Conservation (phyloP, 176 grass and related monocot genomes). For the Saccharum officinarum region DNA sequence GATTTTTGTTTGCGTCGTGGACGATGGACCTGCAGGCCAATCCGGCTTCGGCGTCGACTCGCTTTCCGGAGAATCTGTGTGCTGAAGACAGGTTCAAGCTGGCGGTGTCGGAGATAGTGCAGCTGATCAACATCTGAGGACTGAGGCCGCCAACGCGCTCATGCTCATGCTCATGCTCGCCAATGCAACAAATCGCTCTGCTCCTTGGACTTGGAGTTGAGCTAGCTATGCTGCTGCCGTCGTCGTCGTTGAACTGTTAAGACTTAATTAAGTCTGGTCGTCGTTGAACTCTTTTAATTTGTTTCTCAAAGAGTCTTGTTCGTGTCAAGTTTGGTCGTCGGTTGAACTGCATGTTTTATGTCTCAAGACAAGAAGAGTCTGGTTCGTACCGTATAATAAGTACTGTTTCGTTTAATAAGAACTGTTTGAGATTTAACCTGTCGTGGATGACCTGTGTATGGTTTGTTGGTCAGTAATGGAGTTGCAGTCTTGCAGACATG, state of each 20-base stretch:
- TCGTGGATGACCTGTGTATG: no score
- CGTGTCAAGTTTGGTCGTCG: not conserved
- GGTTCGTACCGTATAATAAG: no score
- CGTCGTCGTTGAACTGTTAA: not conserved
- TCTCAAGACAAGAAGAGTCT: no score
- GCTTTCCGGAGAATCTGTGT: not conserved
- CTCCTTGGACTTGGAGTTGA: not conserved
- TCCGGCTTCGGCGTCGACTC: no score
- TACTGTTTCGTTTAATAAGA: no score
- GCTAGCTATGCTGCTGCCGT: not conserved
- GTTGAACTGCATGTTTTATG: not conserved
- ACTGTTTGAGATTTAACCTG: no score
- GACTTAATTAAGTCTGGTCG: not conserved
- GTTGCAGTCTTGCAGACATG: no score
- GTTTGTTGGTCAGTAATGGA: no score
- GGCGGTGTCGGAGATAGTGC: conserved; percentile 10
- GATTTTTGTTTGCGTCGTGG: not conserved
- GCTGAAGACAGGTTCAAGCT: conserved; percentile 29
- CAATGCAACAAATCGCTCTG: not conserved
- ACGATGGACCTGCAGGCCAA: not conserved
- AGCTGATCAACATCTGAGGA: not conserved
- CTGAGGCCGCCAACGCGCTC: not conserved
- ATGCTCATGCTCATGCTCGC: not conserved
- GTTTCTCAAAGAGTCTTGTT: not conserved
- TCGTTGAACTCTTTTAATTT: not conserved